phyloP scores from a whole-genome alignment of 139 green algal species.

The Closterium sp. region DNA sequence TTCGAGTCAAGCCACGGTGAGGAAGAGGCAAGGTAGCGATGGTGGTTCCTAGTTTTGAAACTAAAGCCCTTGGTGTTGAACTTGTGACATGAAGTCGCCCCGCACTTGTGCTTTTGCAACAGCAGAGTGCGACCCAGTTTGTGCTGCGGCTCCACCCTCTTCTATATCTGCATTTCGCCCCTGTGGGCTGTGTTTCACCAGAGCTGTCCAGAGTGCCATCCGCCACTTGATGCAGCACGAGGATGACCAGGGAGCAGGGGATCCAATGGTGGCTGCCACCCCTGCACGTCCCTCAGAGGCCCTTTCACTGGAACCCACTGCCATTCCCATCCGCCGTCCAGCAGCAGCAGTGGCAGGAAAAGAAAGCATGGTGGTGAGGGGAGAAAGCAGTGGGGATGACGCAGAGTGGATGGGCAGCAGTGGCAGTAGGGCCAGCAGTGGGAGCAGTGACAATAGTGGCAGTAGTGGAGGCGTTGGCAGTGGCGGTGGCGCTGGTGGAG shows the following conservation, averaged over 20 bases:
- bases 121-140: too few species aligned
- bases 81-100: too few species aligned
- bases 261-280: not conserved
- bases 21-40: not conserved
- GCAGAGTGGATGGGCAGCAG: too few species aligned
- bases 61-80: too few species aligned
- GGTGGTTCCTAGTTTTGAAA: too few species aligned
- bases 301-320: not conserved
- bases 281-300: not conserved
- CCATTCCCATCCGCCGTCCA: not conserved
- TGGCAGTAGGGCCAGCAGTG: not conserved
- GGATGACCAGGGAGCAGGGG: not conserved
- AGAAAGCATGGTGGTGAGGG: not conserved
- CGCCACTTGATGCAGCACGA: not conserved
- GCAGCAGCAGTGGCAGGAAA: not conserved
- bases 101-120: too few species aligned
- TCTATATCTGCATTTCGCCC: too few species aligned
- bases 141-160: too few species aligned
- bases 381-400: not conserved
- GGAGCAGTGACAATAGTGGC: too few species aligned
- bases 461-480: too few species aligned
- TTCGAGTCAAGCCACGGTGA: constrained; percentile 8
- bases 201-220: not conserved
- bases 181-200: too few species aligned
- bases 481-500: too few species aligned